Percentiles rank a stretch among this genome's conserved stretches.
phyloP scores from a whole-genome alignment of 2,329 filamentous ascomycete genomes.

The Talaromyces pinophilus region DNA sequence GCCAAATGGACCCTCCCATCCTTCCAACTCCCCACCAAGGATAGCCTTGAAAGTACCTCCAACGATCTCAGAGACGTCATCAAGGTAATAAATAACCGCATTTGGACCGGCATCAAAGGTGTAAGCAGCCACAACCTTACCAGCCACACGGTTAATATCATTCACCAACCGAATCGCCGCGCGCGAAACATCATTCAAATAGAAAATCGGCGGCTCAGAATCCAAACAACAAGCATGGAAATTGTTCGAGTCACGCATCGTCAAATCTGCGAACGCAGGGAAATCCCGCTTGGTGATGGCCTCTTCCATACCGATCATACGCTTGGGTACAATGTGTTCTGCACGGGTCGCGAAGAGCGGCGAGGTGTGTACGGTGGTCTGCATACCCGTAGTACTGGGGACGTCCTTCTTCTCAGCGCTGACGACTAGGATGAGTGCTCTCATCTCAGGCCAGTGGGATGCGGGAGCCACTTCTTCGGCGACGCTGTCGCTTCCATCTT shows the following conservation, averaged over 20 bases:
- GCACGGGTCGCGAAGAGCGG: slow-evolving; percentile 81
- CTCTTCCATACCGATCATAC: slow-evolving; percentile 83
- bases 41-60: slow-evolving; percentile 75
- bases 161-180: slow-evolving; percentile 88
- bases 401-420: slow-evolving; percentile 96
- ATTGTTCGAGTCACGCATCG: slow-evolving; percentile 94
- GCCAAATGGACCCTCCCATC: slow-evolving; percentile 60
- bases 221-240: slow-evolving; percentile 96
- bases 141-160: slow-evolving; percentile 77
- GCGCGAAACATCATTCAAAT: slow-evolving; percentile 90
- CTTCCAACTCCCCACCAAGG: slow-evolving; percentile 63
- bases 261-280: slow-evolving; percentile 79
- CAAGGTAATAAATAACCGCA: slow-evolving; percentile 92
- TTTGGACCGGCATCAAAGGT: slow-evolving; percentile 98
- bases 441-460: slow-evolving; percentile 93
- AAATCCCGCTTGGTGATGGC: slow-evolving; percentile 81
- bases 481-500: slow-evolving; percentile 81
- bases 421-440: slow-evolving; percentile 85
- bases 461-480: slow-evolving; percentile 87
- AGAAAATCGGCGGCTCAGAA: slow-evolving; percentile 96
- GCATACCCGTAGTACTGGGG: slow-evolving; percentile 90
- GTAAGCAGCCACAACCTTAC: slow-evolving; percentile 82
- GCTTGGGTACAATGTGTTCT: slow-evolving; percentile 71
- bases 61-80: slow-evolving; percentile 71
- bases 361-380: slow-evolving; percentile 89